Evolutionary conservation across 345 rosid species (phyloP), one percentile per base, ranked within the genome.

Genomic region (Capsella bursapastoris): DNA sequence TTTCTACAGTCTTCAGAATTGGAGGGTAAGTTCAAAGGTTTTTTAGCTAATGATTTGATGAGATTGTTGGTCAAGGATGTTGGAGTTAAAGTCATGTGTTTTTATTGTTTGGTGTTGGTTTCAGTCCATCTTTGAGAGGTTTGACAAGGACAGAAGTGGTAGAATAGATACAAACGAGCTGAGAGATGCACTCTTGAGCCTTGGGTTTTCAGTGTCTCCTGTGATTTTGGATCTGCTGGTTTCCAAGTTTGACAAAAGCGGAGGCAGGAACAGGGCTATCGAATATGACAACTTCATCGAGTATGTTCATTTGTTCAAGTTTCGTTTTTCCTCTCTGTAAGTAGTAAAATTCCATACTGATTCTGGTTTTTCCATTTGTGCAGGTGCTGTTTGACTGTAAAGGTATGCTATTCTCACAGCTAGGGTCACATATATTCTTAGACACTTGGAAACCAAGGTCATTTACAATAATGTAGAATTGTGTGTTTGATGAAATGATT

Each of bases 231-330:
- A 94, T 57, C 77, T 94, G 80, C 85, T 94, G 0, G 93, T 91
- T 25, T 83, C 95, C 3, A 94, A 94, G 84, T 94, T 84, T n/a
- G 96, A 91, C 49, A 91, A 94, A 78, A 86, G 82, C 4, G 97
- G 95, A 38, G 98, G 95, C 73, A 83, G 50, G 78, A 76, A 48
- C 66, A 88, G 16, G 75, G 93, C 93, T 58, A 85, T 95, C 41
- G 97, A 95, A 84, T 91, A 95, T 66, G 99, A 95, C 72, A 95
- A 90, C 75, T 94, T 94, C 86, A 92, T 94, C 25, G 98, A 94
- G 97, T 93, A 85, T 22, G 91, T 82, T 57, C 43, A n/a, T 48
- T 32, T 7, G 11, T 15, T 2, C 10, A 18, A 16, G 6, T 13
- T 35, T 40, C 0, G 3, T 16, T 13, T n/a, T 4, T 15, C 4